Conservation (phyloP, 169 alveolate genomes). For the Plasmodium inui region DNA sequence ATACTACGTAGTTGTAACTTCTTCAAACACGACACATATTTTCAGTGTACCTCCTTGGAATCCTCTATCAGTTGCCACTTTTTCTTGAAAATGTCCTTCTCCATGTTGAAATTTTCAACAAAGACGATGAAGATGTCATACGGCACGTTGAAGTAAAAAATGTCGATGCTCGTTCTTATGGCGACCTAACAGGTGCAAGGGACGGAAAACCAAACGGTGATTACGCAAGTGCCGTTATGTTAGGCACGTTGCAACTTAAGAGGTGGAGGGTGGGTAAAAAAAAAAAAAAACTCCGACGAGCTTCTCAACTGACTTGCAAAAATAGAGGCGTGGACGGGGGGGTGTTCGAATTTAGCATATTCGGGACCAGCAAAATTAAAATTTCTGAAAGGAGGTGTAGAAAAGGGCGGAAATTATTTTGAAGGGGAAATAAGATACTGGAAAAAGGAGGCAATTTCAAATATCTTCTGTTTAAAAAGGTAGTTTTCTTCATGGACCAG, state of each 20-base stretch:
- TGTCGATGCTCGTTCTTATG: slow-evolving; percentile 77
- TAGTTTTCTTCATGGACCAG: not conserved
- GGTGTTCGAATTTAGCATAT: slow-evolving; percentile 75
- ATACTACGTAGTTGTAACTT: not conserved
- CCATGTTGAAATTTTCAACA: slow-evolving; percentile 70
- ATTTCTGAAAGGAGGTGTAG: slow-evolving; percentile 28
- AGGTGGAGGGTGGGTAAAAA: not conserved
- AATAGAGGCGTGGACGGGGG: slow-evolving; percentile 78
- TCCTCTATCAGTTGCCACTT: slow-evolving; percentile 82
- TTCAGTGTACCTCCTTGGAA: slow-evolving; percentile 75
- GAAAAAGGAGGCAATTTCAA: not conserved
- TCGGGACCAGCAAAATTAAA: slow-evolving; percentile 52
- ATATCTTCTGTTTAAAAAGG: not conserved
- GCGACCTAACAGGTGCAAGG: slow-evolving; percentile 74
- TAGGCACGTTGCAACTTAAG: not conserved
- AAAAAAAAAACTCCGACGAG: not conserved
- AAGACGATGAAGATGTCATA: slow-evolving; percentile 78
- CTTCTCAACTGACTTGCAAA: slow-evolving; percentile 60
- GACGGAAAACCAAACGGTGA: not conserved
- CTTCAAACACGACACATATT: not conserved
- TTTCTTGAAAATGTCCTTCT: slow-evolving; percentile 77
- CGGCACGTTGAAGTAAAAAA: slow-evolving; percentile 80
- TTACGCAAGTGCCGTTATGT: not conserved
- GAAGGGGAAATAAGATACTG: not conserved
- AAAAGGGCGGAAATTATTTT: not conserved